Evolutionary conservation across 2,329 filamentous ascomycete genomes (phyloP).

Genomic region (Colletotrichum echinochloae): DNA sequence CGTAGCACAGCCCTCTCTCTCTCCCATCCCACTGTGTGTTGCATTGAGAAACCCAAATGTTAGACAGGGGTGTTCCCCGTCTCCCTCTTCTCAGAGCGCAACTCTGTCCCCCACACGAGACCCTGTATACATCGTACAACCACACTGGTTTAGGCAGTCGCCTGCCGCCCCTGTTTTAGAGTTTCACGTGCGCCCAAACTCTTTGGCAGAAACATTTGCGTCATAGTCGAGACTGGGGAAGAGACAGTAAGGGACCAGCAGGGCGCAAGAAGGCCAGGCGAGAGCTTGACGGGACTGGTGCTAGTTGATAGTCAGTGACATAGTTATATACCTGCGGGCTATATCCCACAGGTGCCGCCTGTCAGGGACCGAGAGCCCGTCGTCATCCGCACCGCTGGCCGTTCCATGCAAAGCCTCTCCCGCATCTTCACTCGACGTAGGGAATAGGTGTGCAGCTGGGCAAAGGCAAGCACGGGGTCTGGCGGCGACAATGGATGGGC

Average conservation of each 20-base stretch:
- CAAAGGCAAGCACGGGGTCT: neutral
- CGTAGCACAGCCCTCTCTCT: constrained; percentile 8
- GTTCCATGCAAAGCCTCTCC: neutral
- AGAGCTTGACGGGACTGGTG: neutral
- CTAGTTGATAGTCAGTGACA: no score
- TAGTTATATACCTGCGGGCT: no score
- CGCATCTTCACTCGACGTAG: neutral
- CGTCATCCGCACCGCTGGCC: neutral
- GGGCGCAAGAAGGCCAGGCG: neutral
- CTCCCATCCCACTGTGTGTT: neutral
- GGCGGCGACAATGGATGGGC: neutral
- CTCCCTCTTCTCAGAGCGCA: neutral
- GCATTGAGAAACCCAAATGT: constrained; percentile 4
- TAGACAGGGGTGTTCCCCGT: constrained; percentile 18
- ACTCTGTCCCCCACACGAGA: constrained; percentile 31
- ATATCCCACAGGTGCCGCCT: neutral
- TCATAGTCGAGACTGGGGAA: constrained; percentile 18
- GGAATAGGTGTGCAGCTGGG: neutral
- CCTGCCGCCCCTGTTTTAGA: neutral
- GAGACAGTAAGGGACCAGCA: neutral
- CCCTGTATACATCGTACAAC: constrained; percentile 6
- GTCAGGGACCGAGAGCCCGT: neutral
- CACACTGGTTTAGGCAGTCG: neutral
- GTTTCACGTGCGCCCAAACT: constrained; percentile 25
- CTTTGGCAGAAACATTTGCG: constrained; percentile 37